These are phyloP conservation scores for Mucuna pruriens DNA, from an alignment of 306 rosid species.

Conservation along the genomic window DNA sequence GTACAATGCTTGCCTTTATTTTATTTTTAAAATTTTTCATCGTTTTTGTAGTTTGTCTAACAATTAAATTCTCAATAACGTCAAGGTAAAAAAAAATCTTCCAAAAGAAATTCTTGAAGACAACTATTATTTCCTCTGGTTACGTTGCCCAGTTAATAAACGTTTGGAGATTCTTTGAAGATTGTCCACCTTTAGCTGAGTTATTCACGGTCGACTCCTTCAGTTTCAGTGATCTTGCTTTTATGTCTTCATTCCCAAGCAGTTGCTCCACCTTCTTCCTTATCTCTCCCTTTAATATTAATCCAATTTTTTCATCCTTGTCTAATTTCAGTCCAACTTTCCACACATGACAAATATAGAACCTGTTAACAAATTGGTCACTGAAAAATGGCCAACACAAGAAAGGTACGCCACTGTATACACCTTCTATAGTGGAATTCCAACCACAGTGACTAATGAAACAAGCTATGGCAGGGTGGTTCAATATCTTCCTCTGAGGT, in stretches of 20 bases:
- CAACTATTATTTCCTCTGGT: too few species aligned
- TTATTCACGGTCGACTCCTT: constrained; percentile 24
- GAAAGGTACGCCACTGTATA: constrained; percentile 37
- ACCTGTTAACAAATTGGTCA: constrained; percentile 36
- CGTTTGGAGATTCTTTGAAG: constrained; percentile 18
- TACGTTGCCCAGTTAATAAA: constrained; percentile 34
- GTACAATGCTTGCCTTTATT: too few species aligned
- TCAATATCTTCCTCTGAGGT: constrained; percentile 49
- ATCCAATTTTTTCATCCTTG: constrained; percentile 47
- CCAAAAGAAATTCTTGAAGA: too few species aligned
- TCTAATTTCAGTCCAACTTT: constrained; percentile 45
- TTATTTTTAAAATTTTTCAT: too few species aligned
- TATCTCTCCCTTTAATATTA: constrained; percentile 43
- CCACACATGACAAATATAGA: constrained; percentile 49
- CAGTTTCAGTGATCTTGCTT: constrained; percentile 34
- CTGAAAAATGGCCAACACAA: constrained; percentile 43
- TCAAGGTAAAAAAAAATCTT: too few species aligned
- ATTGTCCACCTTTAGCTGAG: constrained; percentile 17
- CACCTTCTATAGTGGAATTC: constrained; percentile 54
- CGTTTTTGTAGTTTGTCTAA: too few species aligned
- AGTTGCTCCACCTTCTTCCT: constrained; percentile 49
- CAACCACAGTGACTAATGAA: constrained; percentile 64
- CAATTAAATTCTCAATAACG: too few species aligned
- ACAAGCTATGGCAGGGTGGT: constrained; percentile 51
- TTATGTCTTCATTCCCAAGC: constrained; percentile 39